Base-by-base conservation (phyloP, 2,329 filamentous ascomycete species). In the Stenocarpella maydis region DNA sequence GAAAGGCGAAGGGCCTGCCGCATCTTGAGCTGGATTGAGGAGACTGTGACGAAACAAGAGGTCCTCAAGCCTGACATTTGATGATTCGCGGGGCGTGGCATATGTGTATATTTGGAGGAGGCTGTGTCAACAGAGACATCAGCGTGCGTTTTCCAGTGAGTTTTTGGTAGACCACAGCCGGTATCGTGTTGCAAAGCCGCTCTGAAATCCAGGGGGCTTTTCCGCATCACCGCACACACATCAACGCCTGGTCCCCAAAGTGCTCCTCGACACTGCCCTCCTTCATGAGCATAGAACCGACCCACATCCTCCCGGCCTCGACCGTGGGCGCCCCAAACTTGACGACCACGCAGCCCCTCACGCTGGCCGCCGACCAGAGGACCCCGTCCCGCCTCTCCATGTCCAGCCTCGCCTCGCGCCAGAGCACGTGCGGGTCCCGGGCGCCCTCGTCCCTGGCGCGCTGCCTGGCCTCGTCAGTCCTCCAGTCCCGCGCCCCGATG, bases 261-360 rank as follows among this genome's bases (percentile, higher is more conserved):
- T 88, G 81, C 64, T 82, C 79, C 19, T 86, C 81, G 12, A 97
- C 84, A 72, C 88, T 95, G 1, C 92, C 92, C 78, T 97, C 93
- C 71, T 88, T 86, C 54, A 84, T 80, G 55, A 97, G 82, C 87
- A 98, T 92, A 8, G 85, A 85, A 12, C 90, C 89, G 69, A 98
- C 85, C 94, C 95, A 98, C 55, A 87, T 82, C 73, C 92, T 88
- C 4, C 91, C 94, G 31, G 91, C 91, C 78, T 98, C 94, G 28
- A 97, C 91, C 53, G 91, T 91, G 67, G 85, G 86, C 1, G 95
- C 93, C 1, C 93, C 94, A 78, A 98, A 97, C 79, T 98, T 98
- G 74, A 98, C 91, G 31, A 98, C 86, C 4, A 96, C 91, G 76
- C 95, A 97, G 4, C 93, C 91, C 65, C 94, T 87, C 41, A 97